A percentile compares a stretch with the other conserved stretches of the same genome.
phyloP scores from a whole-genome alignment of 371 early-diverging fungal genomes.

The Syncephalastrum sp. region DNA sequence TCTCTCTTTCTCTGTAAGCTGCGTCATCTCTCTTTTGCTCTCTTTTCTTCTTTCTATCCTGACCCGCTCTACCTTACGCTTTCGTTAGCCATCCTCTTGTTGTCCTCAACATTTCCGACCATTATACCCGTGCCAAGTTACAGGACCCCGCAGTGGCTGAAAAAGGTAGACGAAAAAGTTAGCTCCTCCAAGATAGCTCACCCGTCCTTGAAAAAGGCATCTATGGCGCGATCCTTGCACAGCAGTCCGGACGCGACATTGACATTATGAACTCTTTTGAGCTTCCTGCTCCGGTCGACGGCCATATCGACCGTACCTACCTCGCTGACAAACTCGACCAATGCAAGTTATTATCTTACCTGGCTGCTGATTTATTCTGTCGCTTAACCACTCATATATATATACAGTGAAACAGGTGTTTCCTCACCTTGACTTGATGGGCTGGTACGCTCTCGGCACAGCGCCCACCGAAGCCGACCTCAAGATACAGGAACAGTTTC shows the following conservation, averaged over 20 bases:
- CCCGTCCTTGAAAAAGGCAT: constrained; percentile 36
- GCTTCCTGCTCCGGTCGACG: constrained; percentile 54
- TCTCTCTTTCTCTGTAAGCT: not conserved
- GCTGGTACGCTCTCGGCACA: constrained; percentile 80
- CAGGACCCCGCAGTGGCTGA: constrained; percentile 50
- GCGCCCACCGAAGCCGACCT: constrained; percentile 63
- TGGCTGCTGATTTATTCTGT: too few species aligned
- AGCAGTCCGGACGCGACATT: constrained; percentile 79
- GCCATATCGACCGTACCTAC: constrained; percentile 57
- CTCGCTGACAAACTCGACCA: constrained; percentile 76
- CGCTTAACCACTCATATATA: too few species aligned
- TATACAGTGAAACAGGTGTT: constrained; percentile 78
- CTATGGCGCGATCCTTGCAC: constrained; percentile 81
- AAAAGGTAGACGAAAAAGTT: constrained; percentile 25
- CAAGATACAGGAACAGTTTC: constrained; percentile 75
- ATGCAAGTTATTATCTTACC: constrained; percentile 42
- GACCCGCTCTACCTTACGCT: not conserved
- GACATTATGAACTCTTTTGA: constrained; percentile 87
- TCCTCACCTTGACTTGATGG: constrained; percentile 79
- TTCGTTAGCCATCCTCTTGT: constrained; percentile 78
- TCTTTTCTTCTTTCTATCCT: not conserved
- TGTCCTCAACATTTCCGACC: constrained; percentile 84
- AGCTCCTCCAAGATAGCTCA: not conserved
- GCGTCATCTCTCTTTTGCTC: not conserved
- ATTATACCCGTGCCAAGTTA: constrained; percentile 71